Evolutionary conservation across 192 early-diverging fungal species (phyloP).

Genomic region (Irineochytrium annulatum): DNA sequence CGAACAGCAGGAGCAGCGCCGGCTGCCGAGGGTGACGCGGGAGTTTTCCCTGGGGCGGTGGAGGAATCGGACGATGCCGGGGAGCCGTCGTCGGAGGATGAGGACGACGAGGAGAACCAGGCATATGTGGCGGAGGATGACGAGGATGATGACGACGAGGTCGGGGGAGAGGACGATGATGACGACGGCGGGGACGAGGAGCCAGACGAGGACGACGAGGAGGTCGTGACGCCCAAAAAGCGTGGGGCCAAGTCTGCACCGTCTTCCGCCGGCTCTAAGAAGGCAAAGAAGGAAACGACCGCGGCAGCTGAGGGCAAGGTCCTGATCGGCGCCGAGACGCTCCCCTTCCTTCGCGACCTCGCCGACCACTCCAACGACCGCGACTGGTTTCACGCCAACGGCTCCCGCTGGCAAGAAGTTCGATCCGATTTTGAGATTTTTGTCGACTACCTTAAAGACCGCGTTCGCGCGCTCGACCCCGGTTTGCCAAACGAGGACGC

Average conservation of each 20-base stretch:
- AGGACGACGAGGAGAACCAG: too few species aligned
- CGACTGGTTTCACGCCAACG: conserved; percentile 13
- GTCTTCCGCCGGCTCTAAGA: too few species aligned
- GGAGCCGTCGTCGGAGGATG: too few species aligned
- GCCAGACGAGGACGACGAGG: background rate
- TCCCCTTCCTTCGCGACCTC: background rate
- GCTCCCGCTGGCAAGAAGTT: background rate
- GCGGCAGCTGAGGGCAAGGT: too few species aligned
- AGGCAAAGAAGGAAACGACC: background rate
- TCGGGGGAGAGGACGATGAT: background rate
- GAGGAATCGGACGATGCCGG: too few species aligned
- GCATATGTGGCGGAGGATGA: background rate
- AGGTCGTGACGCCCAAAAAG: background rate
- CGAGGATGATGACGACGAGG: background rate
- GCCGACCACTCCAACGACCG: conserved; percentile 14
- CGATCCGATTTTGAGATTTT: conserved; percentile 8
- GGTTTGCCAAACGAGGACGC: background rate
- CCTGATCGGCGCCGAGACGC: background rate
- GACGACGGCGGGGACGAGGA: background rate
- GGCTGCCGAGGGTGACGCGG: too few species aligned
- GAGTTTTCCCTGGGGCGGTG: too few species aligned
- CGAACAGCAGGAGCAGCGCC: too few species aligned
- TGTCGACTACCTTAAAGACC: background rate
- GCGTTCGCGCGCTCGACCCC: background rate
- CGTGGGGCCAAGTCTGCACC: too few species aligned